A percentile compares a stretch with the other conserved stretches of the same genome.
Conservation (phyloP, 208 protist species). For the Blastocrithidia nonstop region DNA sequence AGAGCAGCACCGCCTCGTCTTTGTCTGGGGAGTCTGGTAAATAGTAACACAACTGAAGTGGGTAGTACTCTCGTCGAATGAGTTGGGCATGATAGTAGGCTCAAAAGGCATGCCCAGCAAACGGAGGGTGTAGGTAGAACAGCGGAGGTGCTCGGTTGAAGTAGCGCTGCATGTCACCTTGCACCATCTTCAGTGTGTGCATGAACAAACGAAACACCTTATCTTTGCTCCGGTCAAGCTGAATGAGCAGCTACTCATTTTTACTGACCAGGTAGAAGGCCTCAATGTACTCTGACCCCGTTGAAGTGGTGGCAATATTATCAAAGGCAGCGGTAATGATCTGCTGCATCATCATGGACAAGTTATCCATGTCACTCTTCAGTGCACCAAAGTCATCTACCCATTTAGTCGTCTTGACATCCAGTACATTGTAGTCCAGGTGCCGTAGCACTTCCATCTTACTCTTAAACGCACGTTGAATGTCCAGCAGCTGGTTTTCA, state of each 20-base stretch:
- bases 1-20: conserved; percentile 53
- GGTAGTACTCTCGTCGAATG: conserved; percentile 31
- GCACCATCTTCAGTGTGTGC: conserved; percentile 67
- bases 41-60: conserved; percentile 71
- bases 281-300: conserved; percentile 92
- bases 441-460: conserved; percentile 84
- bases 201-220: conserved; percentile 84
- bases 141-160: conserved; percentile 78
- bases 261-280: conserved; percentile 91
- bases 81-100: conserved; percentile 38
- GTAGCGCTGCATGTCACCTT: conserved; percentile 87
- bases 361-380: conserved; percentile 93
- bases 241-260: conserved; percentile 86
- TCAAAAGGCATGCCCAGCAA: conserved; percentile 88
- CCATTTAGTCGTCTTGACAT: conserved; percentile 95
- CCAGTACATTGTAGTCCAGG: conserved; percentile 92
- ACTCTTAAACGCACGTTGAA: conserved; percentile 88
- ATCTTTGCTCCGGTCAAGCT: conserved; percentile 86
- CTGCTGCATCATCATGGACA: conserved; percentile 94
- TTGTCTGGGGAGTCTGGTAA: conserved; percentile 64
- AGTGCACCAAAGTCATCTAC: conserved; percentile 94
- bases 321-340: conserved; percentile 95
- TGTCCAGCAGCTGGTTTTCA: conserved; percentile 88
- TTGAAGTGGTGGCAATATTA: conserved; percentile 71
- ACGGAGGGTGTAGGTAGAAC: conserved; percentile 80